Evolutionary conservation across 257 asterid species (phyloP), one percentile per base, ranked within the genome.

Genomic region (Apocynum venetum): DNA sequence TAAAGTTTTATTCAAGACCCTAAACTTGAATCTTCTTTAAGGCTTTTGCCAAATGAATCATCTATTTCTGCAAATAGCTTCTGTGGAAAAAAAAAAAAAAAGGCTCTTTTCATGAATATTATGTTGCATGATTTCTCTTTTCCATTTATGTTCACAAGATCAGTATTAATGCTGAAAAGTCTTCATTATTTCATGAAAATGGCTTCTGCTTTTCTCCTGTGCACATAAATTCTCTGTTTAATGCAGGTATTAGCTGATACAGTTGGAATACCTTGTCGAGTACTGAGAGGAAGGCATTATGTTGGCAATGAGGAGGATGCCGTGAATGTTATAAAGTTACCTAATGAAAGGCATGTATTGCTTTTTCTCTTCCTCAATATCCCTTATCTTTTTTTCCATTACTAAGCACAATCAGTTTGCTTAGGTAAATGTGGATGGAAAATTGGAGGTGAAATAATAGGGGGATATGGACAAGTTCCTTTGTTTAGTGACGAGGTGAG

Each of bases 261-360:
- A 78, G 91, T 92, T 87, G 96, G 98, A 77, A 84, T 96, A 84
- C 97, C 97, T 80, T 96, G 99, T 86, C 90, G 93, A 81, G 88
- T 96, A 76, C 93, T 93, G 77, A 96, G 89, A 89, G 97, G 99
- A 73, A 94, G 91, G 81, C 97, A 92, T 76, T 96, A 96, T 84
- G 91, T 97, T 75, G 99, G 98, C 79, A 84, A 88, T 46, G 99
- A 96, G 85, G 97, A 93, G 73, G 99, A 93, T 83, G 99, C 97
- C 85, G 89, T 96, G 74, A 93, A 89, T 86, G 87, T 92, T 72
- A 82, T 96, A 85, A 96, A 89, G 89, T 87, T 96, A 72, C 90
- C 86, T 61, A 90, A 91, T 88, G 98, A 84, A 79, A 91, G 99
- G 99, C 93, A 79, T 80, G 12, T 66, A 73, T 80, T 76, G 52